Evolutionary conservation across 2,329 filamentous ascomycete genomes (phyloP).

Genomic region (Alternaria infectoria): DNA sequence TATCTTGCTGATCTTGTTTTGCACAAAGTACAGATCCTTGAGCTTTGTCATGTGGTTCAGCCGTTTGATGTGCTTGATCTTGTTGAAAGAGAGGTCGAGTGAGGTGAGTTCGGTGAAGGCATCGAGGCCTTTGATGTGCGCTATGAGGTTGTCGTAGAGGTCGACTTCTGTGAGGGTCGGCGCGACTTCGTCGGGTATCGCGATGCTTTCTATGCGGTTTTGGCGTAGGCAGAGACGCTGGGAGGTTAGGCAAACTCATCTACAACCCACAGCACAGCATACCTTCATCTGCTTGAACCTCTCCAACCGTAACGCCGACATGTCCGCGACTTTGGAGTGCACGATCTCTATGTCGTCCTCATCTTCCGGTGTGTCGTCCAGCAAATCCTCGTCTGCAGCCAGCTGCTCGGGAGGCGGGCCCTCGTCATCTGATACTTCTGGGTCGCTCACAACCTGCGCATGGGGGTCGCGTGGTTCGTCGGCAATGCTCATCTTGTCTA

Average conservation of each 20-base stretch:
- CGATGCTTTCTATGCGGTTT: conserved; percentile 83
- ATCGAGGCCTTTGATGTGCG: conserved; percentile 84
- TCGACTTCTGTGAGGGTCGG: conserved; percentile 81
- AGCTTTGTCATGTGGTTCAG: conserved; percentile 78
- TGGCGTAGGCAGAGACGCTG: conserved; percentile 86
- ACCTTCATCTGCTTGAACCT: conserved; percentile 77
- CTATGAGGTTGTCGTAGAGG: conserved; percentile 94
- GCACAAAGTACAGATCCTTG: conserved; percentile 87
- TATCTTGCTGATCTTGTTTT: conserved; percentile 90
- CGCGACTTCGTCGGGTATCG: conserved; percentile 72
- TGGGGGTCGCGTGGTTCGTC: conserved; percentile 58
- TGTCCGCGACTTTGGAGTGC: conserved; percentile 83
- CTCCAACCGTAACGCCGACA: conserved; percentile 78
- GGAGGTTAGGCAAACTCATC: conserved; percentile 12
- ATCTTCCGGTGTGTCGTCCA: conserved; percentile 64
- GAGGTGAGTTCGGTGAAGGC: conserved; percentile 74
- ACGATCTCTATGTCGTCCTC: conserved; percentile 76
- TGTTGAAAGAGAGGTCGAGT: conserved; percentile 96
- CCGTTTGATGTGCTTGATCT: conserved; percentile 97
- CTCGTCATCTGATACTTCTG: conserved; percentile 78
- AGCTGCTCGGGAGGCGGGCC: conserved; percentile 45
- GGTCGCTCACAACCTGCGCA: conserved; percentile 71
- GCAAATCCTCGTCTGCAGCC: conserved; percentile 57
- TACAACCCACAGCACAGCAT: conserved; percentile 11
- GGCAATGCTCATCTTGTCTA: conserved; percentile 67